A percentile compares a stretch with the other conserved stretches of the same genome.
These are phyloP conservation scores for Lanmaoa pseudosensibilis DNA, from an alignment of 768 basidiomycete genomes.

Conservation along the genomic window DNA sequence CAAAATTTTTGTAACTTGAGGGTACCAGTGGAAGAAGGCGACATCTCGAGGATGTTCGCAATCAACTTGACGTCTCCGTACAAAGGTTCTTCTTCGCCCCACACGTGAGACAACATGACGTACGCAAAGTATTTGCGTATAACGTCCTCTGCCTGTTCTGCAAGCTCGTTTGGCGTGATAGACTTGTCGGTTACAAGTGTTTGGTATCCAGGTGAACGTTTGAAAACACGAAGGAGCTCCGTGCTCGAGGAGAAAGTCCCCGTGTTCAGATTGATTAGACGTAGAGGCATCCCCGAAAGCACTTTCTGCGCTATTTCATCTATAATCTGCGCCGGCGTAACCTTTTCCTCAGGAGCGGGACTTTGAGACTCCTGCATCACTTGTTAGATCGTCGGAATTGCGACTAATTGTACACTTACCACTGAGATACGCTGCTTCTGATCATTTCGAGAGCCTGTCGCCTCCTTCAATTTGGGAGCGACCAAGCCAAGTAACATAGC, in stretches of 20 bases:
- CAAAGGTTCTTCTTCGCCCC: conserved; percentile 29
- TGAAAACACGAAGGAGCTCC: conserved; percentile 21
- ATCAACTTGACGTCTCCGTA: conserved; percentile 16
- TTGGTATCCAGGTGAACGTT: conserved; percentile 11
- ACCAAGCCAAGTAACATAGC: conserved; percentile 8
- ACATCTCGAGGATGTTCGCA: conserved; percentile 18
- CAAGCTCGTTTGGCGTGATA: conserved; percentile 6
- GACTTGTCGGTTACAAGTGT: conserved; percentile 12
- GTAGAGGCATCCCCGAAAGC: conserved; percentile 24
- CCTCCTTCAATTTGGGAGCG: conserved; percentile 1
- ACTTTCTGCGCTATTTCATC: conserved; percentile 21
- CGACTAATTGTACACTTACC: neutral
- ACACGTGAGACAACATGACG: conserved; percentile 30
- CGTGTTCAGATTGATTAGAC: conserved; percentile 21
- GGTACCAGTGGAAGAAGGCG: conserved; percentile 15
- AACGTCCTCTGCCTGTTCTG: conserved; percentile 14
- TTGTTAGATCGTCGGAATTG: neutral
- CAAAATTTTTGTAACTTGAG: conserved; percentile 27
- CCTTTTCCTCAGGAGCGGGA: conserved; percentile 7
- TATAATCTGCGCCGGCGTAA: conserved; percentile 9
- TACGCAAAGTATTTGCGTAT: conserved; percentile 26
- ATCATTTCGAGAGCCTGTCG: neutral
- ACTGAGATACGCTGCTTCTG: neutral
- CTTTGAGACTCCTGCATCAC: neutral
- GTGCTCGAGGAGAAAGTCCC: conserved; percentile 20